These are phyloP conservation scores for Tetragonia tetragonoides DNA, from an alignment of 148 eudicot species.

Conservation along the genomic window DNA sequence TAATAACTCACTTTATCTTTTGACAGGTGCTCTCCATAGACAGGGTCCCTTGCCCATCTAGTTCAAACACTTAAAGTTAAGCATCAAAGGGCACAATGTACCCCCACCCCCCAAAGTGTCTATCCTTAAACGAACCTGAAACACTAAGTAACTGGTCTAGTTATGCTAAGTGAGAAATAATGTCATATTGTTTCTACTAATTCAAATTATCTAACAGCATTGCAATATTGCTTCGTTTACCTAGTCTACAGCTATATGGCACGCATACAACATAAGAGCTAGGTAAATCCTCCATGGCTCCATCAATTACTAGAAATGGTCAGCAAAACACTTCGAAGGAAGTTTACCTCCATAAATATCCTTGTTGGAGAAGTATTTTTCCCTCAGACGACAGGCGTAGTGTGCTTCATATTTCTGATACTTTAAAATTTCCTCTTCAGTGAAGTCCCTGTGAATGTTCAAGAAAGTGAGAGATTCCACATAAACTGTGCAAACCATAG, in stretches of 20 bases:
- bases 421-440: conserved; percentile 29
- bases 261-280: not conserved
- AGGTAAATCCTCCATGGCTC: not conserved
- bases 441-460: conserved; percentile 27
- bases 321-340: not conserved
- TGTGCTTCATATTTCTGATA: conserved; percentile 37
- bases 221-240: not conserved
- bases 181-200: no score
- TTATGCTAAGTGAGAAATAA: no score
- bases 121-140: no score
- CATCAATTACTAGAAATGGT: not conserved
- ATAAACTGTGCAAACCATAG: not conserved
- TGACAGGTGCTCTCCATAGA: no score
- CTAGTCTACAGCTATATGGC: not conserved
- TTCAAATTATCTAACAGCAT: no score
- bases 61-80: no score
- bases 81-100: no score
- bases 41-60: no score
- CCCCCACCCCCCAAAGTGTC: no score
- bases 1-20: no score
- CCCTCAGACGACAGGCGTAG: conserved; percentile 40
- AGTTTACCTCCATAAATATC: conserved; percentile 65
- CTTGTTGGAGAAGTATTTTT: conserved; percentile 69
- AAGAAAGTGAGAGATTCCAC: conserved; percentile 3
- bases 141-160: no score